phyloP scores from a whole-genome alignment of 768 basidiomycete species.

The Suillus lakei region DNA sequence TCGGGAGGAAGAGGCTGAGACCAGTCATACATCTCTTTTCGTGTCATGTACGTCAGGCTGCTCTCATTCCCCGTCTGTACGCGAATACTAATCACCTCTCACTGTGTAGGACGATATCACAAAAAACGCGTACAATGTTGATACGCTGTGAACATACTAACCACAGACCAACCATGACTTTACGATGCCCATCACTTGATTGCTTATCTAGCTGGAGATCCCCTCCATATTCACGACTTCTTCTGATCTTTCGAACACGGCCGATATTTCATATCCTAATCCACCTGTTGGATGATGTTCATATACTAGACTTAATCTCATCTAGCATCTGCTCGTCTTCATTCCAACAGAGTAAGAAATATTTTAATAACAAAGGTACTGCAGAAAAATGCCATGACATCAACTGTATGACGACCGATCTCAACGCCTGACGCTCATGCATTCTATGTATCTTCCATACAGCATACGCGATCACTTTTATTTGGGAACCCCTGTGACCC shows the following conservation, averaged over 20 bases:
- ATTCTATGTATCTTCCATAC: not conserved
- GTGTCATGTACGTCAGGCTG: not conserved
- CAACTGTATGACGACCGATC: not conserved
- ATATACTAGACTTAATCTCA: constrained; percentile 3
- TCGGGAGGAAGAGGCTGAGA: constrained; percentile 53
- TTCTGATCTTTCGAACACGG: constrained; percentile 1
- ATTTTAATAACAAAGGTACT: not conserved
- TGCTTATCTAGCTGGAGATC: not conserved
- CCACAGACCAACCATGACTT: not conserved
- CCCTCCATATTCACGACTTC: not conserved
- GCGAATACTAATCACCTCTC: not conserved
- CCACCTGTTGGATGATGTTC: not conserved
- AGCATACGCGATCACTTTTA: not conserved
- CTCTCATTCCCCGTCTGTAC: not conserved
- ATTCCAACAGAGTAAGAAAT: not conserved
- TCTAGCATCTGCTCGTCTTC: constrained; percentile 2
- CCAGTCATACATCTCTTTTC: not conserved
- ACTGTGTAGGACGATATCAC: constrained; percentile 1
- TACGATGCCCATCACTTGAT: not conserved
- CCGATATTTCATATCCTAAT: not conserved
- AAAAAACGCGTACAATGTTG: not conserved
- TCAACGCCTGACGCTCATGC: not conserved
- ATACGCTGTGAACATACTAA: not conserved
- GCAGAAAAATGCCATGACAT: not conserved
- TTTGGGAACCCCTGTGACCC: not conserved